These are phyloP conservation scores for Naganishia onofrii DNA, from an alignment of 768 basidiomycete genomes.

Conservation along the genomic window DNA sequence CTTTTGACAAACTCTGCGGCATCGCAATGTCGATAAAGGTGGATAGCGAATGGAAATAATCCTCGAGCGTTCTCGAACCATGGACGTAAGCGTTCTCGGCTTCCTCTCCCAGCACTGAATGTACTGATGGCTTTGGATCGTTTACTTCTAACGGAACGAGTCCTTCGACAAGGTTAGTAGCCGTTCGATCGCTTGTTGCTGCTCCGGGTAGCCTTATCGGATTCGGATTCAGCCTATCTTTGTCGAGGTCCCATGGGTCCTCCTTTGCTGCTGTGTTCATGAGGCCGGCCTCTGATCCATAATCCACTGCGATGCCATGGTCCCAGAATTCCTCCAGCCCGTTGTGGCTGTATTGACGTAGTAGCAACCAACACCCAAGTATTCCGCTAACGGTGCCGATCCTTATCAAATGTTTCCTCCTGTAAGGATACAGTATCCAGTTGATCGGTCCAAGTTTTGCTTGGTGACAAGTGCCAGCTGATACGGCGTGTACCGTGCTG, in stretches of 20 bases:
- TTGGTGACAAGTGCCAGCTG: background rate
- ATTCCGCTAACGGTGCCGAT: background rate
- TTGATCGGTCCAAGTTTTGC: background rate
- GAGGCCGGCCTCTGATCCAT: background rate
- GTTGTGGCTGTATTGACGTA: background rate
- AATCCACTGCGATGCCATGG: background rate
- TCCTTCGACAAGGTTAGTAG: conserved; percentile 14
- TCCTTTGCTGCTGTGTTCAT: background rate
- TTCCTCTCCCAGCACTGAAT: conserved; percentile 38
- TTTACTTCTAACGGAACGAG: conserved; percentile 1
- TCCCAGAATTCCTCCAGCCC: background rate
- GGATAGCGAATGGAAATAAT: conserved; percentile 21
- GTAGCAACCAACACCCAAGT: background rate
- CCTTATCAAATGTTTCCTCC: background rate
- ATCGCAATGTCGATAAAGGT: conserved; percentile 32
- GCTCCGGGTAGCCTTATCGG: background rate
- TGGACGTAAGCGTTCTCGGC: conserved; percentile 43
- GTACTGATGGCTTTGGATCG: conserved; percentile 20
- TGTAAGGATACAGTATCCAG: background rate
- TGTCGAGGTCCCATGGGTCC: background rate
- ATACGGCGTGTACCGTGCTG: background rate
- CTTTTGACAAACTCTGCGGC: conserved; percentile 27
- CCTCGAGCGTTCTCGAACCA: conserved; percentile 22
- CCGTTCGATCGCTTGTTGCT: background rate
- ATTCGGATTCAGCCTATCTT: background rate